phyloP scores from a whole-genome alignment of 768 basidiomycete species.

The Mycena galericulata region DNA sequence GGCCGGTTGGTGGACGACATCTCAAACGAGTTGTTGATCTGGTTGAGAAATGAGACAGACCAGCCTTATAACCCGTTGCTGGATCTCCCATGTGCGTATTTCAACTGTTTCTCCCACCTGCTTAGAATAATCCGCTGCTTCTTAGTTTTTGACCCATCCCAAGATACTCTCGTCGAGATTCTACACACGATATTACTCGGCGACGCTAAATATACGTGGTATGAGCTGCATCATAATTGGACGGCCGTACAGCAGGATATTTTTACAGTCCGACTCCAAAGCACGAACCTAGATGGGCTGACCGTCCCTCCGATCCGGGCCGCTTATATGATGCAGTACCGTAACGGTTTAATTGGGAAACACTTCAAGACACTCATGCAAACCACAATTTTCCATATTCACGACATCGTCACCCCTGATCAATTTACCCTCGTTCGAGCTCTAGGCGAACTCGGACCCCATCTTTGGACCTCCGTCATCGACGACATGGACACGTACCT shows the following conservation, averaged over 20 bases:
- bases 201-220: constrained; percentile 54
- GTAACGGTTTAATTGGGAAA: constrained; percentile 48
- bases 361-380: constrained; percentile 52
- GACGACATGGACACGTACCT: constrained; percentile 44
- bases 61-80: constrained; percentile 28
- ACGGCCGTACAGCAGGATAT: constrained; percentile 36
- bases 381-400: constrained; percentile 44
- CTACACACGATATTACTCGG: constrained; percentile 54
- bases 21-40: constrained; percentile 16
- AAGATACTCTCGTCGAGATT: constrained; percentile 44
- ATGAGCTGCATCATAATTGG: constrained; percentile 35
- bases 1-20: constrained; percentile 1
- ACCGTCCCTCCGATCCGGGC: constrained; percentile 31
- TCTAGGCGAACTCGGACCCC: constrained; percentile 40
- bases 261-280: constrained; percentile 42
- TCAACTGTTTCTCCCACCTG: background rate
- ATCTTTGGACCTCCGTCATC: constrained; percentile 49
- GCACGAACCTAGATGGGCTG: constrained; percentile 38
- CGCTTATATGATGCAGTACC: constrained; percentile 50
- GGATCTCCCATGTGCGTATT: background rate
- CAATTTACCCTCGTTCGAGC: constrained; percentile 42
- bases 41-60: constrained; percentile 9
- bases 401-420: constrained; percentile 38
- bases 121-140: background rate
- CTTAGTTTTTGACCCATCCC: constrained; percentile 10